Conservation (phyloP, 2,329 filamentous ascomycete species). For the Beauveria brongniartii region DNA sequence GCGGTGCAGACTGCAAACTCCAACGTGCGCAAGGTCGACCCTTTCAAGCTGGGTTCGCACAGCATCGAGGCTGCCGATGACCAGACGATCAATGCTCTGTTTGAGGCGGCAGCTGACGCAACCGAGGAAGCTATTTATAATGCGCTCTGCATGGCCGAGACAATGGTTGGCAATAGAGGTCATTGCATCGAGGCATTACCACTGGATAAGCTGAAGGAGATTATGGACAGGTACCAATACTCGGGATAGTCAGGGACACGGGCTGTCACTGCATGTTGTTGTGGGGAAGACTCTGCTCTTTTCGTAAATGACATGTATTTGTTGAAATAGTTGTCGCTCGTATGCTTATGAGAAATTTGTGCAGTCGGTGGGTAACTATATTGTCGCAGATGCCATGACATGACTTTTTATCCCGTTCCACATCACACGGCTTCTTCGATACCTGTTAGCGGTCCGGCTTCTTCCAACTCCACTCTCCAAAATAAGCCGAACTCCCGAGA, state of each 20-base stretch:
- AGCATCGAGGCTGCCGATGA: constrained; percentile 43
- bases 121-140: constrained; percentile 57
- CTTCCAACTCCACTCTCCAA: constrained; percentile 6
- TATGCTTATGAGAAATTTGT: too few relatives aligned
- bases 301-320: neutral
- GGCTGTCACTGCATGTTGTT: neutral
- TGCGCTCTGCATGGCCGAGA: constrained; percentile 48
- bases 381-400: neutral
- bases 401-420: neutral
- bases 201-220: constrained; percentile 32
- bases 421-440: neutral
- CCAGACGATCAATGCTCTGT: constrained; percentile 48
- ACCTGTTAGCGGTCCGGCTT: neutral
- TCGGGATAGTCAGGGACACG: neutral
- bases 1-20: constrained; percentile 28
- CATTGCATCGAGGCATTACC: constrained; percentile 38
- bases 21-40: constrained; percentile 29
- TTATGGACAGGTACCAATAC: constrained; percentile 30
- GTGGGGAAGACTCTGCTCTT: neutral
- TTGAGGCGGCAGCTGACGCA: constrained; percentile 50
- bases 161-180: constrained; percentile 41
- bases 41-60: constrained; percentile 28
- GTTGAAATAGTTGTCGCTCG: too few relatives aligned
- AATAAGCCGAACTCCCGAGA: constrained; percentile 7
- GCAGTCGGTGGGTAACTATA: too few relatives aligned